A percentile compares a stretch with the other conserved stretches of the same genome.
These are phyloP conservation scores for Amphirosellinia nigrospora DNA, from an alignment of 495 filamentous ascomycete genomes.

Conservation along the genomic window DNA sequence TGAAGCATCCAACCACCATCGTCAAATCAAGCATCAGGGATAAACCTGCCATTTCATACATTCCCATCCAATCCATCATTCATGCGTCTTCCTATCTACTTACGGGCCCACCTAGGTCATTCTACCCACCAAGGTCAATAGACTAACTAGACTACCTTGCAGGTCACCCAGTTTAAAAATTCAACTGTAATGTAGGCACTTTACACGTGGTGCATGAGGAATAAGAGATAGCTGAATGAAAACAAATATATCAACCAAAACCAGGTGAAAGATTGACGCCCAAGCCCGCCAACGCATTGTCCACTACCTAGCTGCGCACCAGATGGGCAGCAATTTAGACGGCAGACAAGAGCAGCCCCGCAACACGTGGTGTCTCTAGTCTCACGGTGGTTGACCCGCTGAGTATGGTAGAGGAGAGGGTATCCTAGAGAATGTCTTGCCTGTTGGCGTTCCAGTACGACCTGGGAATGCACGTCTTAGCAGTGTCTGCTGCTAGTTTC, in stretches of 20 bases:
- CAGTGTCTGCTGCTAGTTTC: neutral
- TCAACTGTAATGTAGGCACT: neutral
- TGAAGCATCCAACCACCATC: neutral
- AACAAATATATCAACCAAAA: neutral
- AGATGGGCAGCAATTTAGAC: neutral
- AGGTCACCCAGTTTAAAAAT: neutral
- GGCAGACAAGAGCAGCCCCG: neutral
- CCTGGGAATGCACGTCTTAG: neutral
- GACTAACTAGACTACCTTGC: neutral
- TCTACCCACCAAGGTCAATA: neutral
- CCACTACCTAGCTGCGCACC: neutral
- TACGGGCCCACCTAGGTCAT: neutral
- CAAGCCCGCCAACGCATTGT: slow-evolving; percentile 3
- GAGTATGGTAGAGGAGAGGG: neutral
- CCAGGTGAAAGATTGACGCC: neutral
- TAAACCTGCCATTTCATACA: slow-evolving; percentile 1
- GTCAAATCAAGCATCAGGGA: slow-evolving; percentile 7
- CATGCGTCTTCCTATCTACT: neutral
- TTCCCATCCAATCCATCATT: neutral
- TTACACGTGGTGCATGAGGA: neutral
- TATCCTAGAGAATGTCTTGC: neutral
- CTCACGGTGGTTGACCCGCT: neutral
- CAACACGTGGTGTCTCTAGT: slow-evolving; percentile 24
- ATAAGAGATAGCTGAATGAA: too few species aligned
- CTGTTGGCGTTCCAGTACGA: slow-evolving; percentile 1